These are phyloP conservation scores for Chondrus crispus DNA, from an alignment of 23 red algal species.

Conservation along the genomic window DNA sequence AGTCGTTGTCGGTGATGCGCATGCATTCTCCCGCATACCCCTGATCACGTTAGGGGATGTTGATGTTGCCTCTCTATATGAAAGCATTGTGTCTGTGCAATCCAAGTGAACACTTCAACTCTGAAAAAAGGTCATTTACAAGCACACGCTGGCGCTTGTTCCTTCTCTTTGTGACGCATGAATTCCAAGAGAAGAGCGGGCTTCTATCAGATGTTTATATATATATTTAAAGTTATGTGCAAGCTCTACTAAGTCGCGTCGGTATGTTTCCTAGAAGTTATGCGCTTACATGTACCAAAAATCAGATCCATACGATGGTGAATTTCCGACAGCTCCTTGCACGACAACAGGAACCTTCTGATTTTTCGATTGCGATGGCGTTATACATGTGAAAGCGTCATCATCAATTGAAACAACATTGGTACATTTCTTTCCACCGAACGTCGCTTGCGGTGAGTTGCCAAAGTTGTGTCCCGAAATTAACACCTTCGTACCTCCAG, in stretches of 20 bases:
- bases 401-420: constrained; percentile 42
- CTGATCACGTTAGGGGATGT: constrained; percentile 32
- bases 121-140: too few species aligned
- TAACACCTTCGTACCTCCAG: constrained; percentile 42
- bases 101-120: too few species aligned
- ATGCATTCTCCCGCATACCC: background rate
- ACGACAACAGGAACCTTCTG: constrained; percentile 30
- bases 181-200: too few species aligned
- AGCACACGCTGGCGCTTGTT: too few species aligned
- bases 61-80: constrained; percentile 1
- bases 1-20: constrained; percentile 50
- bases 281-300: constrained; percentile 62
- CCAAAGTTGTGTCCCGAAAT: constrained; percentile 67
- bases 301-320: constrained; percentile 53
- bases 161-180: too few species aligned
- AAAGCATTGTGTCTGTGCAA: too few species aligned
- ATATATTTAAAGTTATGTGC: too few species aligned
- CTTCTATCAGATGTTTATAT: too few species aligned
- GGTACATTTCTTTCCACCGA: constrained; percentile 50
- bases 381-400: constrained; percentile 42
- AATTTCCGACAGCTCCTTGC: constrained; percentile 7
- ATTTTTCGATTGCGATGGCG: constrained; percentile 9
- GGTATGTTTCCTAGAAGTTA: too few species aligned
- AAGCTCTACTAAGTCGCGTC: too few species aligned
- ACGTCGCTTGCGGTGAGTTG: constrained; percentile 32